Evolutionary conservation across 805 yeast genomes (phyloP), one percentile per base, ranked within the genome.

Genomic region (Danielozyma ontarioensis): DNA sequence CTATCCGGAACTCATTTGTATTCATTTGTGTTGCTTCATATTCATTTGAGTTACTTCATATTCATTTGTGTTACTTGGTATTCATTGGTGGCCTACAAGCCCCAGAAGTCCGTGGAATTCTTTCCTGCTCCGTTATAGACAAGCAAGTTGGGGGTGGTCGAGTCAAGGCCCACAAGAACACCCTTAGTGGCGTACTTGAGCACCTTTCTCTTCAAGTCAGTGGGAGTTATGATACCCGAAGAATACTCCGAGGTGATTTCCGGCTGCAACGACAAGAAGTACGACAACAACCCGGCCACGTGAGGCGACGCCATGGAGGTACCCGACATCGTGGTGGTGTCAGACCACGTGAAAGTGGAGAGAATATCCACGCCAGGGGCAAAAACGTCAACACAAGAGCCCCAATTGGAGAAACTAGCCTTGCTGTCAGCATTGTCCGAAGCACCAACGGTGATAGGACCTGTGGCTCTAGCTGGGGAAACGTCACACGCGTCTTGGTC

Each of bases 321-420:
- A 1, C 94, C 94, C 2, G 87, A 76, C 46, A 78, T 36, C 17
- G 34, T 29, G 19, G 36, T 32, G 25, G 46, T 28, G 32, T 42
- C 44, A 28, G 19, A 36, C 42, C 41, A 35, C 17, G 34, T 40
- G 60, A 3, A 46, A 29, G 23, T 54, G 54, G 5, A 72, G 19
- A 27, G 13, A 29, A 19, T 32, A 12, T 64, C 62, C 0, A 79
- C 80, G 0, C 97, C 97, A 30, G 90, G 76, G 0, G 96, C 87
- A 58, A 84, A 82, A 1, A 86, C 67, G 50, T 86, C 87, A 5
- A 89, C 94, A 56, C 97, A 90, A n/a, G 68, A 64, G 0, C 97
- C 97, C 88, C 89, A 85, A 51, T 90, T 89, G n/a, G 93, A 75
- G 48, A 90, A 89, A 10, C 71, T 50, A 0, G 97, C 94, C 23